Conservation (phyloP, 2,329 filamentous ascomycete genomes). For the Aspergillus glaucus region DNA sequence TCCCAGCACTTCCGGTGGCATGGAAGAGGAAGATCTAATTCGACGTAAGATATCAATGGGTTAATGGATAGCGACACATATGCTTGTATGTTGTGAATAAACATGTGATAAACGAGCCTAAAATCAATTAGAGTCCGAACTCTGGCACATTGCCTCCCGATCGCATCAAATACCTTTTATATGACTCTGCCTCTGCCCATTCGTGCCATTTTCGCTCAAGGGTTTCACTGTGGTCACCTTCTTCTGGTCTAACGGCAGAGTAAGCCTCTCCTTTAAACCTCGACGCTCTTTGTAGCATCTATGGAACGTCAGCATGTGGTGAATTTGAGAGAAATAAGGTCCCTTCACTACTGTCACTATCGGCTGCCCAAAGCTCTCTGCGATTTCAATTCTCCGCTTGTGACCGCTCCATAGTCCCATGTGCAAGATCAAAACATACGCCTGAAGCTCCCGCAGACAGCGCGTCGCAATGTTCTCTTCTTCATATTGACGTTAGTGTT, state of each 20-base stretch:
- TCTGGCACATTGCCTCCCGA: conserved; percentile 3
- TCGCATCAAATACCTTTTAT: conserved; percentile 47
- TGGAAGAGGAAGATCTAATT: conserved; percentile 61
- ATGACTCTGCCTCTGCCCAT: conserved; percentile 61
- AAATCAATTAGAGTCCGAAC: conserved; percentile 21
- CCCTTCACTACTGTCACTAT: conserved; percentile 39
- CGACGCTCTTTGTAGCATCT: conserved; percentile 52
- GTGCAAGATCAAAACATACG: conserved; percentile 45
- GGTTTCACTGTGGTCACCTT: conserved; percentile 50
- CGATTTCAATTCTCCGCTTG: conserved; percentile 54
- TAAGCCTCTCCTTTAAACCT: conserved; percentile 55
- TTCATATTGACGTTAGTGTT: conserved; percentile 14
- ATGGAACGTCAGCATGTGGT: background rate
- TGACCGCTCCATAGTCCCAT: conserved; percentile 55
- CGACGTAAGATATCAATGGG: conserved; percentile 62
- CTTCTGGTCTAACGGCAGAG: conserved; percentile 44
- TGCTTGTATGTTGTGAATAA: conserved; percentile 59
- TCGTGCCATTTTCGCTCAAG: conserved; percentile 60
- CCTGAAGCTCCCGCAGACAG: conserved; percentile 48
- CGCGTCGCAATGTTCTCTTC: conserved; percentile 46
- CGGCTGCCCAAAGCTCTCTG: conserved; percentile 52
- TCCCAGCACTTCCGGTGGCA: conserved; percentile 57
- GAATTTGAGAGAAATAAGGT: background rate
- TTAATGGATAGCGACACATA: conserved; percentile 62
- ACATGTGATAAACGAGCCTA: conserved; percentile 56